Percentiles rank a stretch among this genome's conserved stretches.
Evolutionary conservation across 2,329 filamentous ascomycete genomes (phyloP).

Genomic region (Venturia effusa): DNA sequence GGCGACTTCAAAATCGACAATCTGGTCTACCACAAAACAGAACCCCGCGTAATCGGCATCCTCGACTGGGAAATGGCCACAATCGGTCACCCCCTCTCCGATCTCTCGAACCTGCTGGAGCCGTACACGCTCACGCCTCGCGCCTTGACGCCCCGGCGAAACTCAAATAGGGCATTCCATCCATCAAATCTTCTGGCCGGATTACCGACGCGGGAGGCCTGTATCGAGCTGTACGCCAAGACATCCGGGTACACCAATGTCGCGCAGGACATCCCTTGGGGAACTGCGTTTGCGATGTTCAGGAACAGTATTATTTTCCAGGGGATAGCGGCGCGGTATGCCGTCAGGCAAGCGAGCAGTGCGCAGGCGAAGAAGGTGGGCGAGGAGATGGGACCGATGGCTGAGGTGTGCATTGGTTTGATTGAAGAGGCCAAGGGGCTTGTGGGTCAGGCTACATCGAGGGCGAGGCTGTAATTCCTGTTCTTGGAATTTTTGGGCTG

Average conservation of each 20-base stretch:
- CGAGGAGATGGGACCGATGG: constrained; percentile 56
- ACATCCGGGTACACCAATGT: constrained; percentile 56
- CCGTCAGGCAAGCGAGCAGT: constrained; percentile 74
- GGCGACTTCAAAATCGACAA: constrained; percentile 75
- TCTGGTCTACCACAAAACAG: constrained; percentile 61
- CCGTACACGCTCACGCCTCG: constrained; percentile 24
- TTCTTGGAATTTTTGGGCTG: background rate
- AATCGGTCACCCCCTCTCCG: constrained; percentile 76
- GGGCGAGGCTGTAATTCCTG: background rate
- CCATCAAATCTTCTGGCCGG: constrained; percentile 34
- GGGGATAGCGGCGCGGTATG: constrained; percentile 78
- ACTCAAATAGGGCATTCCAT: constrained; percentile 7
- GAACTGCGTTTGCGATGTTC: constrained; percentile 47
- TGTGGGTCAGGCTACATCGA: constrained; percentile 3
- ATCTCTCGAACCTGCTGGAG: constrained; percentile 63
- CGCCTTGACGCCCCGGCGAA: constrained; percentile 40
- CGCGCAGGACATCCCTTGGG: constrained; percentile 44
- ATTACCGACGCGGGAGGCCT: constrained; percentile 45
- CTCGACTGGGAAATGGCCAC: constrained; percentile 96
- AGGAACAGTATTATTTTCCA: constrained; percentile 55
- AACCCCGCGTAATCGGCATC: constrained; percentile 74
- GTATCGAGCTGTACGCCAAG: constrained; percentile 51
- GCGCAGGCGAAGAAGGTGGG: constrained; percentile 63
- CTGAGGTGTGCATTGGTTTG: constrained; percentile 61
- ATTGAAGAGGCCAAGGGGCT: constrained; percentile 35